These are phyloP conservation scores for Petasospora fabianii DNA, from an alignment of 1,139 yeast genomes.

Conservation along the genomic window DNA sequence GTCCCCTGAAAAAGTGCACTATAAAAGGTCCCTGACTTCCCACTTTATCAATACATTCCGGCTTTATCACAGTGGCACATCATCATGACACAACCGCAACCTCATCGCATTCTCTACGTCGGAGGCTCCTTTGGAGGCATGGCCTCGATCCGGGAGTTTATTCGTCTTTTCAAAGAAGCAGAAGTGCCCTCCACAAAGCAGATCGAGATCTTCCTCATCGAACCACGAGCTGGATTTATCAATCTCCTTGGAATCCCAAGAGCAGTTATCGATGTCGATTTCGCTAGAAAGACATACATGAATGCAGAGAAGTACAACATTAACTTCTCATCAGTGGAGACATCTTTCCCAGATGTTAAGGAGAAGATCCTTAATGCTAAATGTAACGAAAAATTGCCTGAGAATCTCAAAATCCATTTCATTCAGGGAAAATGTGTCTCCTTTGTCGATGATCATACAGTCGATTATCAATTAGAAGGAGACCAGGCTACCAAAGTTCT, in stretches of 20 bases:
- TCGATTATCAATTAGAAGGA: conserved; percentile 16
- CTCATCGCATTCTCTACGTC: conserved; percentile 35
- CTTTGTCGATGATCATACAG: conserved; percentile 31
- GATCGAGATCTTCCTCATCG: conserved; percentile 42
- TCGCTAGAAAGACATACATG: conserved; percentile 42
- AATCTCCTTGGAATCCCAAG: conserved; percentile 51
- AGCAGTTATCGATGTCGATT: conserved; percentile 43
- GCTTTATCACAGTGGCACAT: no score
- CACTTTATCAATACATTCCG: no score
- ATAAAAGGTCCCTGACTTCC: no score
- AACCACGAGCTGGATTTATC: conserved; percentile 50
- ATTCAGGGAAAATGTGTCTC: conserved; percentile 41
- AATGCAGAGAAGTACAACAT: conserved; percentile 24
- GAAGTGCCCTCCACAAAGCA: conserved; percentile 10
- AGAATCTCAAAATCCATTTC: conserved; percentile 28
- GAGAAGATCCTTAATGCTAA: conserved; percentile 22
- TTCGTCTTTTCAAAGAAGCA: conserved; percentile 29
- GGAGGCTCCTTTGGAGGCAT: conserved; percentile 55
- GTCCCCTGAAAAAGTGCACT: no score
- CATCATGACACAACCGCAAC: no score
- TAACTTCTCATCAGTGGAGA: conserved; percentile 30
- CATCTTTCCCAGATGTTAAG: conserved; percentile 33
- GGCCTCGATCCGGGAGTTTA: conserved; percentile 38
- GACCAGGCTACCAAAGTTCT: conserved; percentile 27
- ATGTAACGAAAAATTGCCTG: conserved; percentile 13